Evolutionary conservation across 345 rosid species (phyloP), one percentile per base, ranked within the genome.

Genomic region (Salix udensis): DNA sequence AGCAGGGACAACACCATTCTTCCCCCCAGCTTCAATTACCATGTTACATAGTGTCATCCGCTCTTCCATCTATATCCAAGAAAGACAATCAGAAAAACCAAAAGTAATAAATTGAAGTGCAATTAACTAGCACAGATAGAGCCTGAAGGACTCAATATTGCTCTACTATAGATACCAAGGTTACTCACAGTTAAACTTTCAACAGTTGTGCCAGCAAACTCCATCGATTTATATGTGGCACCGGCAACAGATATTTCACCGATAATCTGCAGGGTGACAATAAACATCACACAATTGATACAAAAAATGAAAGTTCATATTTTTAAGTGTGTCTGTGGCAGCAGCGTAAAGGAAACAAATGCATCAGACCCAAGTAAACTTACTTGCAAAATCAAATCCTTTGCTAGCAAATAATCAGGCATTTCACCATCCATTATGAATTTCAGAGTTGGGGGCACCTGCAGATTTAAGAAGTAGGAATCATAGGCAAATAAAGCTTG

Each of bases 1-100:
- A 78, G 98, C 94, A 21, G 98, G 97, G 72, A 96, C 86, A 64
- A 96, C 90, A 67, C 99, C 99, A 75, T 96, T 96, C 88, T 93
- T 96, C 50, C 97, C 99, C 76, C 99, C 97, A 78, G 98, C 99
- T 89, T 96, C 99, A 53, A 96, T 83, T 67, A 92, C 99, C 99
- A 96, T 96, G 82, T 92, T 93, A 88, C 99, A 96, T 19, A 96
- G 76, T 7, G 99, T 93, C 99, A 96, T 96, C 62, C 97, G 85
- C 76, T 96, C 99, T 92, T 96, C 98, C 98, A 96, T 96, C 99
- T 96, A 84, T 96, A 84, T 68, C 74, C 44, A 74, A 15, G 28
- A 62, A 50, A 83, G 72, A 75, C n/a, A 50, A 70, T 48, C 65
- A 64, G 42, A 74, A 72, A 39, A 48, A 67, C 28, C 11, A 76